Percentiles rank a stretch among this genome's conserved stretches.
Evolutionary conservation across 345 rosid genomes (phyloP).

Genomic region (Populus ilicifolia): DNA sequence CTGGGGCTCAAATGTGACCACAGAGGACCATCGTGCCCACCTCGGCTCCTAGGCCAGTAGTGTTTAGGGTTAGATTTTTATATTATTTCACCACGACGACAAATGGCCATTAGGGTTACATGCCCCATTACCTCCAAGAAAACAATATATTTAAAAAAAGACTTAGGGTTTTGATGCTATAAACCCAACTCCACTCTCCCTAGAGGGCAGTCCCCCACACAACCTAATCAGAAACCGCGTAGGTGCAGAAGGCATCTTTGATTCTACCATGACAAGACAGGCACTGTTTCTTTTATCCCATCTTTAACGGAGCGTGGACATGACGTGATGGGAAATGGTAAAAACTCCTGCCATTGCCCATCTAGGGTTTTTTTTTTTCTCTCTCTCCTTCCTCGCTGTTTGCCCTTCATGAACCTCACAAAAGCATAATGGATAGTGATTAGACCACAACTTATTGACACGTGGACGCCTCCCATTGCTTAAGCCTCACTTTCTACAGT

Average conservation of each 20-base stretch:
- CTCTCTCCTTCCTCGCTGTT: too few relatives aligned
- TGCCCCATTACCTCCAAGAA: neutral
- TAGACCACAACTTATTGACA: slow-evolving; percentile 55
- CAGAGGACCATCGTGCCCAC: neutral
- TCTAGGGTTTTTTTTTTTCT: slow-evolving; percentile 50
- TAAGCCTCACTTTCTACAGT: neutral
- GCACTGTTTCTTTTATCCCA: neutral
- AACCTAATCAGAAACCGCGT: slow-evolving; percentile 19
- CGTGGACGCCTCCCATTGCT: slow-evolving; percentile 32
- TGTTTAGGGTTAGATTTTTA: slow-evolving; percentile 28
- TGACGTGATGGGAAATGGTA: slow-evolving; percentile 29
- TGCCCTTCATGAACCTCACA: slow-evolving; percentile 9
- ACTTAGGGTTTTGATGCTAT: slow-evolving; percentile 37
- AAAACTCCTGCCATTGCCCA: slow-evolving; percentile 17
- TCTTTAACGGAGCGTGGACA: slow-evolving; percentile 26
- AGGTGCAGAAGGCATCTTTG: slow-evolving; percentile 34
- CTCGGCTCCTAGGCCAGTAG: slow-evolving; percentile 9
- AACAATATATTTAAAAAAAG: neutral
- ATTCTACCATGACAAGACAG: slow-evolving; percentile 13
- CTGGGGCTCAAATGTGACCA: neutral
- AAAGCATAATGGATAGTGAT: slow-evolving; percentile 48
- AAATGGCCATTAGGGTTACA: slow-evolving; percentile 27
- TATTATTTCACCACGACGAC: neutral
- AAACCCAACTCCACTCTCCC: slow-evolving; percentile 18
- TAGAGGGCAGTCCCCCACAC: neutral